A percentile compares a stretch with the other conserved stretches of the same genome.
phyloP scores from a whole-genome alignment of 208 protist species.

The Strigomonas culicis region DNA sequence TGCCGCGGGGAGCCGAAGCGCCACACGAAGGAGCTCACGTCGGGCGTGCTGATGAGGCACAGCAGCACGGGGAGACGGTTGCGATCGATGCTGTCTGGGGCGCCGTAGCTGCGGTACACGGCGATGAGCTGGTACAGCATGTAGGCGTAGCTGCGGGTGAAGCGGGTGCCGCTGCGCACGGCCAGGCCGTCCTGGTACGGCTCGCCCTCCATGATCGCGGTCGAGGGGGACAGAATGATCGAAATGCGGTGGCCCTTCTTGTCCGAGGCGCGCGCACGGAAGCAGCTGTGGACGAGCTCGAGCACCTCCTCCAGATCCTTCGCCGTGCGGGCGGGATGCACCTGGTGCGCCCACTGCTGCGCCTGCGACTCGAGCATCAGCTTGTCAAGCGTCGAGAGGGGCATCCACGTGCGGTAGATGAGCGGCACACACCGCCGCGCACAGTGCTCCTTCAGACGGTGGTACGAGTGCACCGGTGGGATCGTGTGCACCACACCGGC shows the following conservation, averaged over 20 bases:
- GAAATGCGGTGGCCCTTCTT: background rate
- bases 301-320: background rate
- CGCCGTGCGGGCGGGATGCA: background rate
- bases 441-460: background rate
- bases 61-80: background rate
- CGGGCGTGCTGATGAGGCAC: background rate
- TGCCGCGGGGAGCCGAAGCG: background rate
- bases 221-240: background rate
- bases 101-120: background rate
- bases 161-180: background rate
- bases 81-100: no score
- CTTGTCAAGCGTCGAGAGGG: background rate
- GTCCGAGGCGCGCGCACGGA: background rate
- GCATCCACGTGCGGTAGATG: background rate
- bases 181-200: background rate
- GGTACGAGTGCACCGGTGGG: background rate
- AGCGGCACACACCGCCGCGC: background rate
- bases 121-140: background rate
- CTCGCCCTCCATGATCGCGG: background rate
- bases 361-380: background rate
- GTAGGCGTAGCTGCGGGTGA: conserved; percentile 2
- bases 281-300: background rate
- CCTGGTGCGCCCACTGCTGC: background rate
- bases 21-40: background rate
- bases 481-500: background rate